phyloP scores from a whole-genome alignment of 495 filamentous ascomycete genomes.

The Tuber indicum region DNA sequence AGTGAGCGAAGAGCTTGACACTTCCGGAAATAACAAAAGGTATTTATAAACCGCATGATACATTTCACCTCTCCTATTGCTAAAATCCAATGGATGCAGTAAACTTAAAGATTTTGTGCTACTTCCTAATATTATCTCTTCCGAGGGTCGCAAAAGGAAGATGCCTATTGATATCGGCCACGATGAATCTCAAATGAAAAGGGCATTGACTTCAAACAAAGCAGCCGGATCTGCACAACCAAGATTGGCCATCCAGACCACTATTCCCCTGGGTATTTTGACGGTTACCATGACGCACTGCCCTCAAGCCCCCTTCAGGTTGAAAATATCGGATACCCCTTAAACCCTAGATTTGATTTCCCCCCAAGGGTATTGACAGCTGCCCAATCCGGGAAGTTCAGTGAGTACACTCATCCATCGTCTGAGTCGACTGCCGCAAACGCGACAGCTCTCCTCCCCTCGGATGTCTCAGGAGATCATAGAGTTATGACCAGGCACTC shows the following conservation, averaged over 20 bases:
- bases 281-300: not conserved
- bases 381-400: conserved; percentile 10
- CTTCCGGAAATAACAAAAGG: not conserved
- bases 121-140: not conserved
- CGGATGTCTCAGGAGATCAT: not conserved
- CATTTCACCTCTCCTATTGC: not conserved
- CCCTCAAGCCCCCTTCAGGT: not conserved
- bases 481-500: not conserved
- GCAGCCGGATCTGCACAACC: not conserved
- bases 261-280: not conserved
- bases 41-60: not conserved
- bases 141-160: not conserved
- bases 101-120: not conserved
- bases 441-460: not conserved
- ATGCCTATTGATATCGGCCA: not conserved
- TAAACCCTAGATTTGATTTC: conserved; percentile 57
- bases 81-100: not conserved
- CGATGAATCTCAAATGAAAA: not conserved
- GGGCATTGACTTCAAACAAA: not conserved
- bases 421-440: not conserved
- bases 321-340: not conserved
- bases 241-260: not conserved
- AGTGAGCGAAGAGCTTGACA: not conserved
- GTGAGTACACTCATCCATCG: not conserved
- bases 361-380: conserved; percentile 13